phyloP scores from a whole-genome alignment of 2,329 filamentous ascomycete species.

The Cordyceps militaris region DNA sequence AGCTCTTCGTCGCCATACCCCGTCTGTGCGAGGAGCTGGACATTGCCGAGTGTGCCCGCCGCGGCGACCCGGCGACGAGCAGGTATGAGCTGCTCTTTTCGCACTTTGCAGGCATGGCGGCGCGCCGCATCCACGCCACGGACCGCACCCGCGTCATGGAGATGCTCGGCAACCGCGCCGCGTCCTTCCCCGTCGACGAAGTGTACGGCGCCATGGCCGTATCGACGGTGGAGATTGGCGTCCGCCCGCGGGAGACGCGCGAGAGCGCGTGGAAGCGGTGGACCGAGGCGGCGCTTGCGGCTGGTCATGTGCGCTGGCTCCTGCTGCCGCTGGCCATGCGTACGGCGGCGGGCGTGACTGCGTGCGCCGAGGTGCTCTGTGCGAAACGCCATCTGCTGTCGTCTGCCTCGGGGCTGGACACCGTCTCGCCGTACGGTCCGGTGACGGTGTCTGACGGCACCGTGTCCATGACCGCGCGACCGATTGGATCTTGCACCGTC shows the following conservation, averaged over 20 bases:
- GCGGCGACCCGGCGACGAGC: background rate
- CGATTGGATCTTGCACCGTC: background rate
- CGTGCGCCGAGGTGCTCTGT: background rate
- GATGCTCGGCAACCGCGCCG: background rate
- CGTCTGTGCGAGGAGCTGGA: background rate
- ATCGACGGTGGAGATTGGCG: background rate
- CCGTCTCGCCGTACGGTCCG: background rate
- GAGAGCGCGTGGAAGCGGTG: background rate
- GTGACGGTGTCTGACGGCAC: background rate
- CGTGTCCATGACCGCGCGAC: background rate
- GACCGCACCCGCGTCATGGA: conserved; percentile 4
- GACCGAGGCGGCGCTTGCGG: background rate
- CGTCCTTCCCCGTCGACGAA: conserved; percentile 4
- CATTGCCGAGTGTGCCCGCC: background rate
- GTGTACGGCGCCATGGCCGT: conserved; percentile 5
- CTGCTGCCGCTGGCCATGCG: background rate
- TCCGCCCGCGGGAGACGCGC: background rate
- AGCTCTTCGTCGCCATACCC: conserved; percentile 3
- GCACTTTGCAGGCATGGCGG: conserved; percentile 3
- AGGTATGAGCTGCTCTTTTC: conserved; percentile 1
- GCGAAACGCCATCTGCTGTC: background rate
- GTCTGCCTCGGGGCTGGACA: background rate
- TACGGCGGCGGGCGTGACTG: background rate
- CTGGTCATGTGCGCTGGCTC: background rate
- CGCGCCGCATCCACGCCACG: background rate